Conservation (phyloP, 495 filamentous ascomycete species). For the Niebla homalea region DNA sequence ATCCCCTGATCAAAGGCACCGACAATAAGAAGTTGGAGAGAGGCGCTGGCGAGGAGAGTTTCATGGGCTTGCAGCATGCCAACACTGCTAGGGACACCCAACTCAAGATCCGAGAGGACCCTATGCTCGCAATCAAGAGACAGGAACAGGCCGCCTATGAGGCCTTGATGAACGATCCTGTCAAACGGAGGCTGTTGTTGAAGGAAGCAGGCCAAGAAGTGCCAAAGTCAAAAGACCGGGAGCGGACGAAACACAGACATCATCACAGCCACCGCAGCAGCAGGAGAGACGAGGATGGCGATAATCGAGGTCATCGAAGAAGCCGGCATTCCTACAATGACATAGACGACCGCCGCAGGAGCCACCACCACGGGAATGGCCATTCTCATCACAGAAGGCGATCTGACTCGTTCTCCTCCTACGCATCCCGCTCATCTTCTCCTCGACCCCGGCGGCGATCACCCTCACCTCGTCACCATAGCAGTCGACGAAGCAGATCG, state of each 20-base stretch:
- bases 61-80: conserved; percentile 44
- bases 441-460: conserved; percentile 12
- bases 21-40: conserved; percentile 73
- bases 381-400: conserved; percentile 16
- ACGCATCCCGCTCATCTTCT: conserved; percentile 24
- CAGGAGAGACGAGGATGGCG: conserved; percentile 16
- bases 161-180: conserved; percentile 71
- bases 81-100: conserved; percentile 63
- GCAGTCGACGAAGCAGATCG: conserved; percentile 14
- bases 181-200: conserved; percentile 54
- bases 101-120: conserved; percentile 76
- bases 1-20: conserved; percentile 69
- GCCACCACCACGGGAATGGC: conserved; percentile 7
- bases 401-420: conserved; percentile 12
- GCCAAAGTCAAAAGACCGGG: conserved; percentile 26
- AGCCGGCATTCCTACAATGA: conserved; percentile 12
- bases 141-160: conserved; percentile 87
- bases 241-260: conserved; percentile 38
- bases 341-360: conserved; percentile 16
- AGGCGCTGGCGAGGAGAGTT: conserved; percentile 50
- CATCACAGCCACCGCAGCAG: conserved; percentile 18
- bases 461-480: conserved; percentile 7
- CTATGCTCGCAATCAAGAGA: conserved; percentile 80
- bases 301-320: conserved; percentile 3
- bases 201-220: conserved; percentile 39